Conservation (phyloP, 2,329 filamentous ascomycete species). For the Aplosporella prunicola region DNA sequence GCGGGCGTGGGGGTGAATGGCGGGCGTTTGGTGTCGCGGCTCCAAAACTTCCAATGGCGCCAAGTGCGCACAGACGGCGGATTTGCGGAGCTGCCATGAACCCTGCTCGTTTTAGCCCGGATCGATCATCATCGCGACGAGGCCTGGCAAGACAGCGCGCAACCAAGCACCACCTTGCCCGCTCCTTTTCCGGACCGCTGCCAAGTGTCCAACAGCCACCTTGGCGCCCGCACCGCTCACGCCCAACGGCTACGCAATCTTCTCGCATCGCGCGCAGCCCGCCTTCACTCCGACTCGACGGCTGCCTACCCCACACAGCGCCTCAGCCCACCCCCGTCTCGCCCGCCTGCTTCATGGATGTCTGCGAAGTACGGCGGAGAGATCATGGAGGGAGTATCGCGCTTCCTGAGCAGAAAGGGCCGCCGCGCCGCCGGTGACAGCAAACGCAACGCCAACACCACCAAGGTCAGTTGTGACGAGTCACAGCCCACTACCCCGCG, state of each 20-base stretch:
- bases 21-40: background rate
- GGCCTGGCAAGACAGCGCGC: too few relatives aligned
- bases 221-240: too few relatives aligned
- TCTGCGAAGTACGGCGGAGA: conserved; percentile 12
- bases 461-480: conserved; percentile 9
- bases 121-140: too few relatives aligned
- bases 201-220: background rate
- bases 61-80: conserved; percentile 6
- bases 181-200: background rate
- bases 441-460: conserved; percentile 20
- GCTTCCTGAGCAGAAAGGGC: conserved; percentile 63
- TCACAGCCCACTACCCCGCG: conserved; percentile 3
- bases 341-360: conserved; percentile 13
- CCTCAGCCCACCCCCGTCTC: conserved; percentile 6
- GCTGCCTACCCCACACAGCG: conserved; percentile 10
- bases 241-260: background rate
- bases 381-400: conserved; percentile 44
- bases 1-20: conserved; percentile 11
- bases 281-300: too few relatives aligned
- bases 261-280: too few relatives aligned
- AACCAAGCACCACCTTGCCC: background rate
- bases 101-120: background rate
- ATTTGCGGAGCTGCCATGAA: background rate
- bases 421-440: conserved; percentile 33
- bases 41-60: conserved; percentile 11